Evolutionary conservation across 2,329 filamentous ascomycete species (phyloP), one percentile per base, ranked within the genome.

Genomic region (Stachybotrys echinatus): DNA sequence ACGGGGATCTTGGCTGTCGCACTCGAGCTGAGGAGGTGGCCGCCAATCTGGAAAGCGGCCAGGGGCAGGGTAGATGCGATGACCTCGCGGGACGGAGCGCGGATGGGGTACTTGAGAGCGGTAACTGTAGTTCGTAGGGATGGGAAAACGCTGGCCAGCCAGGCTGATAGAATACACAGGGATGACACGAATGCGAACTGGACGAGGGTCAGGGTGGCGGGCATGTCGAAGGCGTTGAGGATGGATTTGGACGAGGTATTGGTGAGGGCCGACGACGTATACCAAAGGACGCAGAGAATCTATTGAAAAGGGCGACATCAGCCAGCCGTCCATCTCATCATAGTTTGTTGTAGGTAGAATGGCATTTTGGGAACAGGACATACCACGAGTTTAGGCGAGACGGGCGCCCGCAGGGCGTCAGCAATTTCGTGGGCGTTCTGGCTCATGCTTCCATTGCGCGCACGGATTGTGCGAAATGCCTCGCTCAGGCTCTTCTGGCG

Each of bases 191-290:
- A 92, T 50, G 84, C 87, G 71, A 99, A 99, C 75, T 99, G 94
- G 47, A 96, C 78, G 51, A 96, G 78, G 2, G 92, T 97, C 60
- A 97, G 80, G 19, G 92, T 96, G 27, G 94, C 88, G 2, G 92
- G 92, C 69, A 90, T 94, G 51, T 89, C 84, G 57, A 96, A 89
- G 42, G 89, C 88, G 58, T 90, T 96, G 54, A 97, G 77, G 63
- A 99, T 99, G 18, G 92, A 89, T 73, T 99, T 99, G 48, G 94
- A 96, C 21, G 94, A 97, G 2, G 94, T 96, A 67, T 97, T 99
- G 54, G 94, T 96, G 59, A 97, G 75, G 54, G 95, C 94, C 42
- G 92, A 97, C 21, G 92, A 95, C 66, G 88, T 81, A 74, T 97
- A 99, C 94, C 94, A 97, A 63, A 92, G 72, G 51, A 92, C 73